Conservation (phyloP, 257 asterid genomes). For the Solanum chaucha region DNA sequence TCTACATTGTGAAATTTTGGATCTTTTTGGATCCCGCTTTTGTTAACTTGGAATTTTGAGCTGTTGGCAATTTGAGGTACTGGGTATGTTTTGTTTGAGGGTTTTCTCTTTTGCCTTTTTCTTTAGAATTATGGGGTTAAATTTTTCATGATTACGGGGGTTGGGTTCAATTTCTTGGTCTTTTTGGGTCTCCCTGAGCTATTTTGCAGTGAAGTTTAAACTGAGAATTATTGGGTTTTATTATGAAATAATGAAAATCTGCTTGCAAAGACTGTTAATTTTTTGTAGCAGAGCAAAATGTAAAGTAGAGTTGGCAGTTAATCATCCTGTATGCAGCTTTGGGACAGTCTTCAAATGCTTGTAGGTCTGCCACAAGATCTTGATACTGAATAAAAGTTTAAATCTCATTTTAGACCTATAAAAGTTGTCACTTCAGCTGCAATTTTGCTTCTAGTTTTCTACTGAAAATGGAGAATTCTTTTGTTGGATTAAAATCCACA, state of each 20-base stretch:
- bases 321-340: background rate
- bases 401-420: background rate
- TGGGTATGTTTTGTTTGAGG: background rate
- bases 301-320: background rate
- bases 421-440: background rate
- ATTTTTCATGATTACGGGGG: background rate
- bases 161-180: background rate
- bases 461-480: background rate
- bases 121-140: background rate
- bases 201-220: background rate
- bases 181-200: background rate
- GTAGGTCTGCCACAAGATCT: background rate
- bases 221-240: background rate
- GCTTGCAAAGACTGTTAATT: background rate
- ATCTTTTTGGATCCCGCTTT: background rate
- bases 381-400: background rate
- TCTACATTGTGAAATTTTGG: background rate
- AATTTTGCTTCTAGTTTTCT: background rate
- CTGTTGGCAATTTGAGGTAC: background rate
- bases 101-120: background rate
- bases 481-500: background rate
- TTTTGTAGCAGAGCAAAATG: background rate
- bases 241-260: background rate
- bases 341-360: background rate
- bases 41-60: background rate